phyloP scores from a whole-genome alignment of 306 rosid genomes.

The Carpinus fangiana region DNA sequence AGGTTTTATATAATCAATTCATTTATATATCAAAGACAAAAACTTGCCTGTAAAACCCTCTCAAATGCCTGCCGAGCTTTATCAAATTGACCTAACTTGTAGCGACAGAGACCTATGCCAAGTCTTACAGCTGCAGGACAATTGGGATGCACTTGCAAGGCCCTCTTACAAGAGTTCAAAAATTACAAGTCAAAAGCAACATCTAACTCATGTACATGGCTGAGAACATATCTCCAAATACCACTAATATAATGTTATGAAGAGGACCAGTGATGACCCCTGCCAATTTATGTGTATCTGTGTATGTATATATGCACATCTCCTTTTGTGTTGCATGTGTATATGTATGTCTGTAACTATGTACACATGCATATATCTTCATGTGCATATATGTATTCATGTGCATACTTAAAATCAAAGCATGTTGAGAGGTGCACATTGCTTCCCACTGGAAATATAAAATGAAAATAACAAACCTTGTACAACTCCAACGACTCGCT shows the following conservation, averaged over 20 bases:
- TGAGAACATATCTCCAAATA: constrained; percentile 18
- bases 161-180: constrained; percentile 66
- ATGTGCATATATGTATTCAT: neutral
- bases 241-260: neutral
- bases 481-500: constrained; percentile 90
- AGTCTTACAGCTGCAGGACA: constrained; percentile 98
- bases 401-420: neutral
- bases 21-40: neutral
- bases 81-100: constrained; percentile 90
- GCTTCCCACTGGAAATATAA: constrained; percentile 29
- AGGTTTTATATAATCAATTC: constrained; percentile 24
- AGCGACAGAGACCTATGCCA: constrained; percentile 97
- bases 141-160: constrained; percentile 75
- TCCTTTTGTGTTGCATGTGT: neutral
- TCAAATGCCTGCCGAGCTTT: constrained; percentile 93
- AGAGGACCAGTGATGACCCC: neutral
- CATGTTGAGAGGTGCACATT: constrained; percentile 4
- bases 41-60: constrained; percentile 91
- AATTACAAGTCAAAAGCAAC: constrained; percentile 33
- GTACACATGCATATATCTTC: neutral
- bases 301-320: neutral
- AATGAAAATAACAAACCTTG: constrained; percentile 66
- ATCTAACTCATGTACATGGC: constrained; percentile 24
- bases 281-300: neutral
- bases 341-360: neutral